Evolutionary conservation across 345 rosid genomes (phyloP), one percentile per base, ranked within the genome.

Genomic region (Euclidium syriacum): DNA sequence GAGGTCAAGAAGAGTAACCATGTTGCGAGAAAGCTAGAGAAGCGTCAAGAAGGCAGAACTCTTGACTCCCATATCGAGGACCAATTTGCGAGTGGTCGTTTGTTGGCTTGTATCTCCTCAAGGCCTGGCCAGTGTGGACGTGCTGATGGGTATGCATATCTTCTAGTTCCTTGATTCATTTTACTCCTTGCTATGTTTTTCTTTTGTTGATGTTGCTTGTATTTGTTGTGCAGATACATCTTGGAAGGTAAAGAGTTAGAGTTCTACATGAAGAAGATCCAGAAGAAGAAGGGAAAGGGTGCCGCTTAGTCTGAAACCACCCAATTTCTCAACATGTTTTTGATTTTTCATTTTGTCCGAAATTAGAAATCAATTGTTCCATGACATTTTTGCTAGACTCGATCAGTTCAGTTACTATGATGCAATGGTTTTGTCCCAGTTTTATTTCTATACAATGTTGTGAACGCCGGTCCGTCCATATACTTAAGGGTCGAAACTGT

Each of bases 91-190:
- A 32, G 83, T 62, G 83, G 86, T 27, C 81, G 86, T 54, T 43
- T 79, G 52, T 46, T 78, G 57, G 85, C 85, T 2, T 71, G 78
- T 34, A 81, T 81, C 62, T 71, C 85, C 50, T 78, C 86, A 39
- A 75, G 86, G 51, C 86, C 86, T 57, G 86, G 86, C 36, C 86
- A 81, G 33, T 79, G 86, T 1, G 81, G 83, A 48, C 83, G 83
- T 68, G 81, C 81, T 61, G 86, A 81, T 41, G 86, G 86, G 83
- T 81, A 68, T n/a, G n/a, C n/a, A n/a, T n/a, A n/a, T n/a, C n/a
- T n/a, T n/a, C n/a, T n/a, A n/a, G n/a, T n/a, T n/a, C n/a, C n/a
- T n/a, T n/a, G n/a, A n/a, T n/a, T n/a, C n/a, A n/a, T n/a, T n/a
- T n/a, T n/a, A n/a, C n/a, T n/a, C n/a, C n/a, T n/a, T n/a, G n/a